Percentiles rank a stretch among this genome's conserved stretches.
phyloP scores from a whole-genome alignment of 306 rosid species.

The Cucurbita argyrosperma region DNA sequence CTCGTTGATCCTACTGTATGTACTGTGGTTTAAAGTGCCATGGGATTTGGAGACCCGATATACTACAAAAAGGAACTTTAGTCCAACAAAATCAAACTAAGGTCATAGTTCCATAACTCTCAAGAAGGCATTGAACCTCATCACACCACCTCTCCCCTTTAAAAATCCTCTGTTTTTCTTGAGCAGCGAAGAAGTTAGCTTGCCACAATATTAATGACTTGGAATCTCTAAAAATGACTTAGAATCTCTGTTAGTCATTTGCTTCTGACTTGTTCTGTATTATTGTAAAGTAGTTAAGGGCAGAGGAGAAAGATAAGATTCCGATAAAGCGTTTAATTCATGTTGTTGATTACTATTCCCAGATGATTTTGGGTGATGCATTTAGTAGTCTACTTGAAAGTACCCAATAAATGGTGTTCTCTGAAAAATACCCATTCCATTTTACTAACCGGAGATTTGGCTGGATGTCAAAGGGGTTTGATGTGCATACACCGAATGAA shows the following conservation, averaged over 20 bases:
- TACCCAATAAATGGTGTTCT: not conserved
- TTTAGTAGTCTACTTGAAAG: not conserved
- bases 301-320: not conserved
- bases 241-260: not conserved
- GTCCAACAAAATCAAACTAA: not conserved
- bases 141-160: not conserved
- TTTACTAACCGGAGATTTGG: conserved; percentile 15
- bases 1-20: not conserved
- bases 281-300: not conserved
- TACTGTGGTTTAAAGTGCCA: not conserved
- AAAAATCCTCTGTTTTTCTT: not conserved
- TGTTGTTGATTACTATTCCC: not conserved
- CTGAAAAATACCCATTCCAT: not conserved
- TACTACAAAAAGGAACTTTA: not conserved
- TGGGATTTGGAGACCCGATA: not conserved
- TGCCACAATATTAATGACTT: not conserved
- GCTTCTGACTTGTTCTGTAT: not conserved
- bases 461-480: conserved; percentile 56
- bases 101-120: not conserved
- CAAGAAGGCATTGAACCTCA: not conserved
- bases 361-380: not conserved
- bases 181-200: not conserved
- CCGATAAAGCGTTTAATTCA: not conserved
- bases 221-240: not conserved
- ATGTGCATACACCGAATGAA: conserved; percentile 98